Evolutionary conservation across 2,329 filamentous ascomycete species (phyloP).

Genomic region (Calonectria montana): DNA sequence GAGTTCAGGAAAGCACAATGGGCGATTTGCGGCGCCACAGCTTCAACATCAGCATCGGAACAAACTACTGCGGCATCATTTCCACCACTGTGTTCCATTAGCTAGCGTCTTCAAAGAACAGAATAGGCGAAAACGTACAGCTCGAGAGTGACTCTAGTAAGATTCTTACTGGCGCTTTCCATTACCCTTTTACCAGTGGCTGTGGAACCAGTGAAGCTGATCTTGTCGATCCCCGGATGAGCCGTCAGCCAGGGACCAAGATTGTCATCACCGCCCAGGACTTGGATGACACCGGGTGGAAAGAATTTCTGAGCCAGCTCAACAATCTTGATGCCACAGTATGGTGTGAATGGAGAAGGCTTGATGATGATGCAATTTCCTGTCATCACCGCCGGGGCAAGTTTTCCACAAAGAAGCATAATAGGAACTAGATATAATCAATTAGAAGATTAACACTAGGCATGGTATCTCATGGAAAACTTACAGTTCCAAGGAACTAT

Average conservation of each 20-base stretch:
- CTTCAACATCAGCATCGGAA: constrained; percentile 62
- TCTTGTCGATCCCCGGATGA: constrained; percentile 70
- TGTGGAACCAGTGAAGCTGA: constrained; percentile 71
- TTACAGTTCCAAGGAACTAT: constrained; percentile 22
- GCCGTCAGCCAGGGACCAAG: constrained; percentile 68
- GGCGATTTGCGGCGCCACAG: constrained; percentile 45
- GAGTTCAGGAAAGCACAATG: constrained; percentile 18
- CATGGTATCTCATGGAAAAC: not conserved
- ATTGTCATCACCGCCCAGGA: constrained; percentile 67
- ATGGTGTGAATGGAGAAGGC: constrained; percentile 67
- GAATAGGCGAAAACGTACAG: constrained; percentile 43
- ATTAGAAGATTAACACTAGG: not conserved
- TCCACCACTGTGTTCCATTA: constrained; percentile 14
- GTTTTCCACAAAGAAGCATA: constrained; percentile 43
- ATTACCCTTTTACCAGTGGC: constrained; percentile 70
- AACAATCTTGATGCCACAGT: constrained; percentile 66
- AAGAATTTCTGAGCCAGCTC: constrained; percentile 67
- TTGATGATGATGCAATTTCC: constrained; percentile 67
- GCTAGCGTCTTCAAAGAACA: not conserved
- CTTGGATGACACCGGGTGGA: constrained; percentile 70
- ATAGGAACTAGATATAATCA: not conserved
- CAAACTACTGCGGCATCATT: constrained; percentile 33
- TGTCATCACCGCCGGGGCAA: constrained; percentile 65
- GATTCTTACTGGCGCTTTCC: constrained; percentile 61
- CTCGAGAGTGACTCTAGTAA: constrained; percentile 71